phyloP scores from a whole-genome alignment of 2,329 filamentous ascomycete genomes.

The Byssothecium circinans region DNA sequence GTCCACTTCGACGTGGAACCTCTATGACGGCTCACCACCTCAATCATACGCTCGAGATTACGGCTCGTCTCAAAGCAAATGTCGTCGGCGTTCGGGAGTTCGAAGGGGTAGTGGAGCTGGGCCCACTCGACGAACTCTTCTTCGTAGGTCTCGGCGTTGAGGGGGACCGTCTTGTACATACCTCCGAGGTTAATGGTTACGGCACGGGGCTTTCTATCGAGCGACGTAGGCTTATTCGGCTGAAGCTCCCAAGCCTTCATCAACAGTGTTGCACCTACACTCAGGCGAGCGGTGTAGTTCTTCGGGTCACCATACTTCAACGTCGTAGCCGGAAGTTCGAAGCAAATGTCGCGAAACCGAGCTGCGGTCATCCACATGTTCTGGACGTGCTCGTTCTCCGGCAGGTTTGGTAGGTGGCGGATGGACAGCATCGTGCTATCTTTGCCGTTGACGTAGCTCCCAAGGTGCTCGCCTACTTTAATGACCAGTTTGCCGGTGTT shows the following conservation, averaged over 20 bases:
- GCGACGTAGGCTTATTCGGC: not conserved
- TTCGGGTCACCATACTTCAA: constrained; percentile 6
- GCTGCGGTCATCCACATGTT: constrained; percentile 15
- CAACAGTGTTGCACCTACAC: constrained; percentile 8
- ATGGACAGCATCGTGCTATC: constrained; percentile 5
- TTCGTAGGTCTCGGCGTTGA: constrained; percentile 4
- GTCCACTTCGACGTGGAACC: constrained; percentile 2
- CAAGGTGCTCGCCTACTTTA: not conserved
- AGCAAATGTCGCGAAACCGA: constrained; percentile 7
- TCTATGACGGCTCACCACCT: constrained; percentile 2
- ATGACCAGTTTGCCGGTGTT: constrained; percentile 8
- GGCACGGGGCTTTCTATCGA: not conserved
- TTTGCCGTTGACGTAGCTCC: constrained; percentile 10
- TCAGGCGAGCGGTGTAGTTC: constrained; percentile 4
- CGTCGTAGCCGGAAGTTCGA: constrained; percentile 3
- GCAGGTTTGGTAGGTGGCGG: constrained; percentile 2
- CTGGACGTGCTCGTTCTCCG: not conserved
- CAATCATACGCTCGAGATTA: constrained; percentile 4
- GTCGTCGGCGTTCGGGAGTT: not conserved
- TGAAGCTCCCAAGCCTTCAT: constrained; percentile 14
- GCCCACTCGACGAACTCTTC: constrained; percentile 3
- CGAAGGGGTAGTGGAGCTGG: not conserved
- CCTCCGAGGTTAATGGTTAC: constrained; percentile 11
- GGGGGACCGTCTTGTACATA: constrained; percentile 16
- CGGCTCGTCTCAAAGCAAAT: not conserved